Evolutionary conservation across 2,329 filamentous ascomycete genomes (phyloP), one percentile per base, ranked within the genome.

Genomic region (Neonectria sp.): DNA sequence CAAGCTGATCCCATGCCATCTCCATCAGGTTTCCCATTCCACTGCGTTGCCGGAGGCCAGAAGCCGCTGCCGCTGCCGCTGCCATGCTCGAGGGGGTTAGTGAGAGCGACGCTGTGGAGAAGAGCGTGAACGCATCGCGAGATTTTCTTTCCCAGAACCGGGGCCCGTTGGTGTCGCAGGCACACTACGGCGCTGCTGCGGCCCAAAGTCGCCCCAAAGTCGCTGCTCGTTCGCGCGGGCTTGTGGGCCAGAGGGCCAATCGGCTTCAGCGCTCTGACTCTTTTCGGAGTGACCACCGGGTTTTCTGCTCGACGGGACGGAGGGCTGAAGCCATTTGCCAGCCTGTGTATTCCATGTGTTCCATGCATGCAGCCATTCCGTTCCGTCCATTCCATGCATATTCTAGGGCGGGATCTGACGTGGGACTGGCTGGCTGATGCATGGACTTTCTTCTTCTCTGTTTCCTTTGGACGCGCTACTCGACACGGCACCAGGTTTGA

Each of bases 121-220:
- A 35, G 21, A 43, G 13, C 25, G 40, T 15, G 49, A 24, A 46
- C 49, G 12, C 51, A 55, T 62, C 49, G 33, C 58, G 58, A 61
- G 58, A 48, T 61, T 61, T 53, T 61, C 37, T 27, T 25, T 25
- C 13, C 51, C 4, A 33, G 17, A 33, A 46, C 40, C 37, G 35
- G 29, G 29, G 17, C 29, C 12, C 13, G 21, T 21, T 21, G 21
- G 21, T 21, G 8, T 46, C 49, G 48, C 49, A 45, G 60, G n/a
- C 43, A 29, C 46, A 46, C 46, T 35, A 57, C 62, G 62, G 63
- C 63, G 31, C 33, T 60, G 63, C 56, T 56, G 63, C 63, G 63
- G 62, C 51, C 51, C 21, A 64, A 64, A 64, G 21, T 21, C 21
- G 21, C 21, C 21, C 21, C 21, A 21, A 21, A 21, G 21, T 21